Evolutionary conservation across 2,329 filamentous ascomycete genomes (phyloP), one percentile per base, ranked within the genome.

Genomic region (Talaromyces piceae): DNA sequence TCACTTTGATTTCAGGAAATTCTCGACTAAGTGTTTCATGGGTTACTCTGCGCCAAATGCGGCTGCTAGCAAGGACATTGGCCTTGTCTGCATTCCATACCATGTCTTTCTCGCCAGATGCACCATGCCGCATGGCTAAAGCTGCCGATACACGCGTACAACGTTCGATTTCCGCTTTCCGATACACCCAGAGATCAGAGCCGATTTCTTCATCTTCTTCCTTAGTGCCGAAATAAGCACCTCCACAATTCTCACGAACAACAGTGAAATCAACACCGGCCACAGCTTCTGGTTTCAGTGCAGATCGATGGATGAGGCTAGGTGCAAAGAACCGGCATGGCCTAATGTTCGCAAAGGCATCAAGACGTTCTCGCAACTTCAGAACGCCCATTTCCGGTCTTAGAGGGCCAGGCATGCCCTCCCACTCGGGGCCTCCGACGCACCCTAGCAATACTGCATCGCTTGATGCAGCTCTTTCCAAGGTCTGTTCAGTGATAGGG

Each of bases 381-480:
- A 94, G 80, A 60, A 93, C 81, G 54, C 88, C 88, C 70, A 91
- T 86, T 69, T 94, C 88, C 1, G 74, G 73, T n/a, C 69, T 73
- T 2, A 87, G 87, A 30, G 87, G 84, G 53, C 91, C 83, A 1
- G 48, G 28, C 1, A 50, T 9, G 51, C 80, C 73, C 58, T 84
- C 86, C 87, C 88, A 94, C 86, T 93, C 77, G 23, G 89, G 88
- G 4, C 88, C 88, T 57, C 88, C 88, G 61, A 94, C 90, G 60
- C 88, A 86, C 56, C 88, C 88, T 51, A 94, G 81, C 52, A 94
- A 81, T 47, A 94, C 82, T 20, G 88, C 88, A 67, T 91, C 83
- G 55, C 87, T 87, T 31, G 77, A 71, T 66, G 89, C 87, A 60
- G 86, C 87, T 25, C 86, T 87, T 9, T 73, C 73, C 61, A 94